Evolutionary conservation across 768 basidiomycete genomes (phyloP), one percentile per base, ranked within the genome.

Genomic region (Antrodiella citrinella): DNA sequence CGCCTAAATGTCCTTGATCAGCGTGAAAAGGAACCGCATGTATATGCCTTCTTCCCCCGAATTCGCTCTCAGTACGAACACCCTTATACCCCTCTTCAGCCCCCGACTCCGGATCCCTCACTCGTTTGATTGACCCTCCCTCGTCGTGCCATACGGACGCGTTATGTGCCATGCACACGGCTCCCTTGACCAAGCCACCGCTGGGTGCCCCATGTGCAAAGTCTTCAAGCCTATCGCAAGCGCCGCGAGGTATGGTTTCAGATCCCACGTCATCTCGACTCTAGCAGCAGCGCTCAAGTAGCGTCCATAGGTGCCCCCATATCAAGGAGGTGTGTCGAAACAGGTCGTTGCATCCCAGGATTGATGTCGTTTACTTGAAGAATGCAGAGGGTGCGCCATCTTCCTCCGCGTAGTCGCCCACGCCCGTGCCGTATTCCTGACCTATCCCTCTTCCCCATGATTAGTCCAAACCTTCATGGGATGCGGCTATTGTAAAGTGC

Each of bases 401-500:
- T 38, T 24, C 25, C 46, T 44, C 45, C 53, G 21, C 51, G 22
- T 40, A 53, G 49, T 53, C 59, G 46, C 47, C 51, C 54, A 50
- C 50, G 42, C 40, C 50, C 26, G n/a, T 44, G 50, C 47, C 42
- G 30, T 43, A n/a, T 26, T n/a, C 47, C 44, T 38, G 48, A n/a
- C n/a, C 48, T 57, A 39, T 35, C 25, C 21, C 24, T 49, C 40
- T 45, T 19, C 19, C 18, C 41, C 41, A 18, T 22, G 13, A 48
- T 49, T 59, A 88, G 86, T 91, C 57, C 80, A 84, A 61, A 79
- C 80, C 26, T 90, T 90, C 72, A 88, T 85, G 59, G 86, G 87
- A 45, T 91, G 89, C 64, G 90, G 90, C 20, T 92, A 80, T 67
- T 92, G 90, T 84, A 92, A 91, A 82, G 89, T 90, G 52, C 40